These are phyloP conservation scores for Penicillium sp. DNA, from an alignment of 2,329 filamentous ascomycete species.

Conservation along the genomic window DNA sequence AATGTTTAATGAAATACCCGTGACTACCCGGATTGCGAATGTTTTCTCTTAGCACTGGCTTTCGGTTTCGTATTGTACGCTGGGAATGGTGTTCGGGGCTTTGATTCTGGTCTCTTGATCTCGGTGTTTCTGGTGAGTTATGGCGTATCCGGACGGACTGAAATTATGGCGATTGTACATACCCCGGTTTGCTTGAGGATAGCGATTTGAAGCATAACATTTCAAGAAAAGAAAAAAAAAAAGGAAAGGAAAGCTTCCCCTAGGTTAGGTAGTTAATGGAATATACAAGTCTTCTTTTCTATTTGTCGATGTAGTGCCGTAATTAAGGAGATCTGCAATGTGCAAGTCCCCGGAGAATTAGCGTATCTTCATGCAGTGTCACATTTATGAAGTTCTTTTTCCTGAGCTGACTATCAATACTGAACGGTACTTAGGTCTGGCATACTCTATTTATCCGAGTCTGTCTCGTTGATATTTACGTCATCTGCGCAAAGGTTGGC, in stretches of 20 bases:
- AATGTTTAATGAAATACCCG: neutral
- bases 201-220: neutral
- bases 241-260: too few species aligned
- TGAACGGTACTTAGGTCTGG: neutral
- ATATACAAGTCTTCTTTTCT: neutral
- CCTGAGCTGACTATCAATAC: neutral
- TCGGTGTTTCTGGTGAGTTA: neutral
- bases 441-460: constrained; percentile 9
- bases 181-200: neutral
- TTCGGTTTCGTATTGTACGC: neutral
- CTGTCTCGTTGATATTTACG: neutral
- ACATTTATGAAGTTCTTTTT: neutral
- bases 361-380: neutral
- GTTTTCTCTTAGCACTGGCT: neutral
- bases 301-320: neutral
- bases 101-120: neutral
- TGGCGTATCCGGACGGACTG: neutral
- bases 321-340: neutral
- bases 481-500: neutral
- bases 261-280: neutral
- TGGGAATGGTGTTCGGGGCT: too few species aligned
- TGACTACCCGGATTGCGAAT: neutral
- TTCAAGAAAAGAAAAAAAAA: neutral
- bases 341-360: constrained; percentile 9
- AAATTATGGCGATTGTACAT: neutral